Evolutionary conservation across 2,329 filamentous ascomycete species (phyloP).

Genomic region (Alternaria sp.): DNA sequence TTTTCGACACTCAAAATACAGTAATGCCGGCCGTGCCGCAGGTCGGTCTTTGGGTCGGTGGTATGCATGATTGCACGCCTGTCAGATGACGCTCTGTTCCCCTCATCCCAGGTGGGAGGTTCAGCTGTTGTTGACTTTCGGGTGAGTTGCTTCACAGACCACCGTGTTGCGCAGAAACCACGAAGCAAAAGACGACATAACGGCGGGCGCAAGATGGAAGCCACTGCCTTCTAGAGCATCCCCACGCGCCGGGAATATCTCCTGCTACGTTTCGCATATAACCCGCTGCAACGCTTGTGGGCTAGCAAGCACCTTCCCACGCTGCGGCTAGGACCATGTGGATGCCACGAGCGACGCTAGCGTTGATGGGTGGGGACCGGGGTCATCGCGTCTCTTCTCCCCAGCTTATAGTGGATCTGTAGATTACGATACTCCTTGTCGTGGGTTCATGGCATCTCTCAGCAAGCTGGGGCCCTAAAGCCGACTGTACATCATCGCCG

Average conservation of each 20-base stretch:
- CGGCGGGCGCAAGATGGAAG: background rate
- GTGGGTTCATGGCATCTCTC: constrained; percentile 11
- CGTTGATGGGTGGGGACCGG: constrained; percentile 14
- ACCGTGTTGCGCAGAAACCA: constrained; percentile 4
- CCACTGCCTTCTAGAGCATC: background rate
- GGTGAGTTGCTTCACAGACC: background rate
- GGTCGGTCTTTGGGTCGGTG: background rate
- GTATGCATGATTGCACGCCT: constrained; percentile 7
- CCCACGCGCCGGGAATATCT: background rate
- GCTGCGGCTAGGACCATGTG: background rate
- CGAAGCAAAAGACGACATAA: background rate
- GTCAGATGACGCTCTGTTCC: constrained; percentile 16
- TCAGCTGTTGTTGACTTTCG: constrained; percentile 1
- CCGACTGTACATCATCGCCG: constrained; percentile 33
- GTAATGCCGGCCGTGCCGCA: constrained; percentile 2
- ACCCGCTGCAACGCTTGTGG: background rate
- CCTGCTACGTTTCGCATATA: constrained; percentile 6
- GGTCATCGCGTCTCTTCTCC: background rate
- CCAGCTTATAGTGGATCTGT: constrained; percentile 20
- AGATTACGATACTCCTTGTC: constrained; percentile 15
- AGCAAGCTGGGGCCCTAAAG: constrained; percentile 11
- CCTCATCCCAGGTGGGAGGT: constrained; percentile 1
- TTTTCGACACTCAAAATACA: background rate
- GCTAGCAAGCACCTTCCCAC: constrained; percentile 5
- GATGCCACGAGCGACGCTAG: constrained; percentile 11